Percentiles rank a stretch among this genome's conserved stretches.
phyloP scores from a whole-genome alignment of 1,139 yeast genomes.

The Saccharomyces hybrid region DNA sequence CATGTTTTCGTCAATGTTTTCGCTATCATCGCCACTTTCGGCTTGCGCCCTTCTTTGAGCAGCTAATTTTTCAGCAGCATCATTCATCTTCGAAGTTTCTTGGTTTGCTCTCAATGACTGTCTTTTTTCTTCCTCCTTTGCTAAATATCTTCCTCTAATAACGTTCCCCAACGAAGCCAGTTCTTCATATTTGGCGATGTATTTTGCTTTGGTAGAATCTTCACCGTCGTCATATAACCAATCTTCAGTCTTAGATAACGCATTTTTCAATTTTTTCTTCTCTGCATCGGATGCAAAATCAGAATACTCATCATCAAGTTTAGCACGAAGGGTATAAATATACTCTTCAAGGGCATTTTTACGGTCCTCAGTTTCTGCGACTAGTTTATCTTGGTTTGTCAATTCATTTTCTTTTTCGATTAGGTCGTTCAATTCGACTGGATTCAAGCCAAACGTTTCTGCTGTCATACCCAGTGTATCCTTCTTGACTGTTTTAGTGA shows the following conservation, averaged over 20 bases:
- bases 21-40: constrained; percentile 30
- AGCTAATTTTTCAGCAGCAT: constrained; percentile 84
- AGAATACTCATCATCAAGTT: constrained; percentile 86
- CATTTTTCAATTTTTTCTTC: constrained; percentile 65
- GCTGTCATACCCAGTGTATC: constrained; percentile 58
- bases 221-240: constrained; percentile 98
- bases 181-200: constrained; percentile 97
- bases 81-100: constrained; percentile 82
- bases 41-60: constrained; percentile 55
- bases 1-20: constrained; percentile 21
- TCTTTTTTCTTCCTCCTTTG: constrained; percentile 92
- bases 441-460: constrained; percentile 60
- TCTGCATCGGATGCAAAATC: constrained; percentile 86
- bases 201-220: constrained; percentile 92
- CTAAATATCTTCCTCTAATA: constrained; percentile 89
- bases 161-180: constrained; percentile 90
- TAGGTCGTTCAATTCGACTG: constrained; percentile 46
- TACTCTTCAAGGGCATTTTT: constrained; percentile 98
- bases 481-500: constrained; percentile 91
- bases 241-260: constrained; percentile 84
- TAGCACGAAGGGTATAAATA: constrained; percentile 95
- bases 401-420: constrained; percentile 79
- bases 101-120: constrained; percentile 80
- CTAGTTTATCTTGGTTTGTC: constrained; percentile 87
- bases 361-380: constrained; percentile 97